A percentile compares a stretch with the other conserved stretches of the same genome.
phyloP scores from a whole-genome alignment of 495 filamentous ascomycete genomes.

The Glutinoglossum americanum region DNA sequence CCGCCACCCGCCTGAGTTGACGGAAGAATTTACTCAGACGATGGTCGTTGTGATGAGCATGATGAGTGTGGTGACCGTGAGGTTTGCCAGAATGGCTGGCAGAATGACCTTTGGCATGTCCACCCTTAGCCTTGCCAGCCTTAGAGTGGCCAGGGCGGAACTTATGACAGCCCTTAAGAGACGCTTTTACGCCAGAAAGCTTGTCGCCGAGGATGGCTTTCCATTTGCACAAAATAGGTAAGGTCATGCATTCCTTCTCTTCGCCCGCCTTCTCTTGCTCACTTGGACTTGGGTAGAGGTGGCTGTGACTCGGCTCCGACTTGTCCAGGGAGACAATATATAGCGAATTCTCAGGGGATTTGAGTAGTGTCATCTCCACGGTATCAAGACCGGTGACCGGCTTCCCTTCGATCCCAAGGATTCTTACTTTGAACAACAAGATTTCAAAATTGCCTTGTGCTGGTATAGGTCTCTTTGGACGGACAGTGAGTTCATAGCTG shows the following conservation, averaged over 20 bases:
- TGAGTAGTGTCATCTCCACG: slow-evolving; percentile 23
- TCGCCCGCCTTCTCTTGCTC: not conserved
- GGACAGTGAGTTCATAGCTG: not conserved
- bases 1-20: slow-evolving; percentile 23
- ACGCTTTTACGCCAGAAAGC: slow-evolving; percentile 16
- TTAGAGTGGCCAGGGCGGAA: slow-evolving; percentile 5
- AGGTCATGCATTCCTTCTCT: slow-evolving; percentile 21
- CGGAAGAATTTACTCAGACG: slow-evolving; percentile 18
- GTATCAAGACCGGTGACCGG: slow-evolving; percentile 25
- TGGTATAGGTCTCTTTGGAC: not conserved
- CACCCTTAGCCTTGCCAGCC: slow-evolving; percentile 9
- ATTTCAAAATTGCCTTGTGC: not conserved
- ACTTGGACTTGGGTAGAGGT: slow-evolving; percentile 5
- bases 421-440: slow-evolving; percentile 5
- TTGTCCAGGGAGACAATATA: slow-evolving; percentile 18
- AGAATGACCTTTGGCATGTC: not conserved
- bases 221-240: slow-evolving; percentile 22
- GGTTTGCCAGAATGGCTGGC: not conserved
- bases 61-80: slow-evolving; percentile 3
- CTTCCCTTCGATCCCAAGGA: slow-evolving; percentile 25
- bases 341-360: slow-evolving; percentile 21
- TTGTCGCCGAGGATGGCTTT: slow-evolving; percentile 20
- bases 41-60: not conserved
- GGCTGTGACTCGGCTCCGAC: slow-evolving; percentile 7
- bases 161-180: slow-evolving; percentile 11